These are phyloP conservation scores for Arthrobotrys iridis DNA, from an alignment of 2,329 filamentous ascomycete genomes.

Conservation along the genomic window DNA sequence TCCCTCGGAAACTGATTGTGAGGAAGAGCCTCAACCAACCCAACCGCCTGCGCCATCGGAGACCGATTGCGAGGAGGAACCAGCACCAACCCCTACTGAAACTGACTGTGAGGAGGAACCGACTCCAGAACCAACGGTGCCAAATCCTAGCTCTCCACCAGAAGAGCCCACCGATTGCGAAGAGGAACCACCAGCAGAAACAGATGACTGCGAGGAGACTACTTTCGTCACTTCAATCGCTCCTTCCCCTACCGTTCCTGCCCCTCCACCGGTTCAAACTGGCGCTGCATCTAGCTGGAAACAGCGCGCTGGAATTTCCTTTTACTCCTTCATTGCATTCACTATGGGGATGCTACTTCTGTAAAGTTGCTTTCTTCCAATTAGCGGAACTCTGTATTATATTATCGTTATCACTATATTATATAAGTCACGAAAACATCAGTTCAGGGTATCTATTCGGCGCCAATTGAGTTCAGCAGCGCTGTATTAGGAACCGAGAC, in stretches of 20 bases:
- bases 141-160: not conserved
- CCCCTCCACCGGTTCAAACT: constrained; percentile 23
- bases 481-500: constrained; percentile 7
- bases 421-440: constrained; percentile 13
- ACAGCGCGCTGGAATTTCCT: constrained; percentile 4
- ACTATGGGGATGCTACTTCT: constrained; percentile 26
- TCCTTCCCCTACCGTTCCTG: constrained; percentile 8
- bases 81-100: constrained; percentile 10
- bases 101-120: constrained; percentile 37
- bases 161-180: constrained; percentile 20
- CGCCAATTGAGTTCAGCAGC: constrained; percentile 14
- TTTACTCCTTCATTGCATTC: constrained; percentile 35
- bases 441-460: not conserved
- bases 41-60: constrained; percentile 20
- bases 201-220: constrained; percentile 31
- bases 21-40: constrained; percentile 26
- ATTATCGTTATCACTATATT: constrained; percentile 19
- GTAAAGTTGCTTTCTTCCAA: constrained; percentile 17
- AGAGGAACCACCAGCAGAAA: constrained; percentile 24
- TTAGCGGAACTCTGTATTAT: constrained; percentile 35
- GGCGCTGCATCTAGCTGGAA: constrained; percentile 42
- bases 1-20: constrained; percentile 24
- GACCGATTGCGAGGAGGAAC: constrained; percentile 33
- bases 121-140: not conserved
- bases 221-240: constrained; percentile 29